Percentiles rank a stretch among this genome's conserved stretches.
Evolutionary conservation across 176 grass and related monocot species (phyloP).

Genomic region (Triticum monococcum): DNA sequence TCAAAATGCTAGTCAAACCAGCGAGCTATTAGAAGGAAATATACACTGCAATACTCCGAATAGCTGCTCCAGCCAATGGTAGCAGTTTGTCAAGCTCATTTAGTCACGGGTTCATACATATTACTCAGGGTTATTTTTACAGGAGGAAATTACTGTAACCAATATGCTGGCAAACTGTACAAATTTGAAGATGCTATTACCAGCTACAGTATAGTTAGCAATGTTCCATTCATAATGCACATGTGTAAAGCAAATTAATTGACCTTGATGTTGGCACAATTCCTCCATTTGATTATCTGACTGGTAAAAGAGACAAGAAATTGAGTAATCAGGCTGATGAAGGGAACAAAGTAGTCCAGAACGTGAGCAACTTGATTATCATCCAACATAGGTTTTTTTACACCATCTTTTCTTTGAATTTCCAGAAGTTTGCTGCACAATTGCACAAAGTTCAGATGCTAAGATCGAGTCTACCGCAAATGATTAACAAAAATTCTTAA

Average conservation of each 20-base stretch:
- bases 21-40: background rate
- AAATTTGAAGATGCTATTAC: too few species aligned
- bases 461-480: background rate
- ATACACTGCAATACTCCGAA: background rate
- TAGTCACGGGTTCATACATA: too few species aligned
- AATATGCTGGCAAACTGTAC: too few species aligned
- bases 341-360: background rate
- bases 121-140: too few species aligned
- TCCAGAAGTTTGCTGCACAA: conserved; percentile 64
- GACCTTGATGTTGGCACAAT: conserved; percentile 74
- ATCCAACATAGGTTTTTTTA: conserved; percentile 47
- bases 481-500: background rate
- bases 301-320: conserved; percentile 30
- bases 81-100: too few species aligned
- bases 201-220: too few species aligned
- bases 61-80: background rate
- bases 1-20: too few species aligned
- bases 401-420: conserved; percentile 84
- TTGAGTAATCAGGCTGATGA: conserved; percentile 4
- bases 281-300: conserved; percentile 66
- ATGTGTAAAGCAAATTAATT: conserved; percentile 16
- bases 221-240: background rate
- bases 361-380: conserved; percentile 41
- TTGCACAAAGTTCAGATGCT: conserved; percentile 16
- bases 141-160: too few species aligned